These are phyloP conservation scores for Colletotrichum liaoningense DNA, from an alignment of 2,329 filamentous ascomycete genomes.

Conservation along the genomic window DNA sequence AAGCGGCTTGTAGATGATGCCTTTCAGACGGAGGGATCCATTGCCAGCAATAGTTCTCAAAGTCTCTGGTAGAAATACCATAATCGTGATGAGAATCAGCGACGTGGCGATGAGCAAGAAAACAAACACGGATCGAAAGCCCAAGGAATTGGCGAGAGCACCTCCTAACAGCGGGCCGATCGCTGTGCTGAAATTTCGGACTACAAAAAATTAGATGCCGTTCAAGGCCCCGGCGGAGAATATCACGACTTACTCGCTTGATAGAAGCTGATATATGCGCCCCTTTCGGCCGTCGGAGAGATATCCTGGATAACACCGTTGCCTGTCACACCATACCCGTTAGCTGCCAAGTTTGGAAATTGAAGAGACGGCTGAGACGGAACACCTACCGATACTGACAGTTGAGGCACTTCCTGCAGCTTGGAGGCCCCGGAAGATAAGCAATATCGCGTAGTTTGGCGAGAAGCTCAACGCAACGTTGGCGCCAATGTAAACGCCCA, in stretches of 20 bases:
- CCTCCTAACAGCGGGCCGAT: constrained; percentile 49
- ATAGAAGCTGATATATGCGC: constrained; percentile 45
- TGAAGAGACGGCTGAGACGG: background rate
- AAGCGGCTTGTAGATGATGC: constrained; percentile 43
- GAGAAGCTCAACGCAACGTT: constrained; percentile 59
- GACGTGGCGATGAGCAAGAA: constrained; percentile 24
- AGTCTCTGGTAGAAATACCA: constrained; percentile 44
- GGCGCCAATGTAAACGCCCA: constrained; percentile 57
- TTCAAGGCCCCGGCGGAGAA: accelerated
- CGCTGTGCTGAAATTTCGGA: constrained; percentile 44
- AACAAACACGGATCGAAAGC: constrained; percentile 34
- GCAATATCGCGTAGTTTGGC: constrained; percentile 53
- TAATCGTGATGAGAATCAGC: constrained; percentile 36
- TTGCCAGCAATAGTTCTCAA: constrained; percentile 43
- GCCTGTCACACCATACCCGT: background rate
- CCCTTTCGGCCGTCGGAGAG: constrained; percentile 43
- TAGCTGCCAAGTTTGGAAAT: background rate
- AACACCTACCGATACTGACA: constrained; percentile 54
- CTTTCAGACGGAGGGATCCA: constrained; percentile 39
- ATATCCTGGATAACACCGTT: constrained; percentile 48
- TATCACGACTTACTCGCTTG: constrained; percentile 42
- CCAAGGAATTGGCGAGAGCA: constrained; percentile 38
- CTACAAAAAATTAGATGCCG: constrained; percentile 17
- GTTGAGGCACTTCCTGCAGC: constrained; percentile 60
- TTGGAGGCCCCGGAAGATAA: constrained; percentile 60